A percentile compares a stretch with the other conserved stretches of the same genome.
Conservation (phyloP, 208 protist genomes). For the Lotmaria passim region DNA sequence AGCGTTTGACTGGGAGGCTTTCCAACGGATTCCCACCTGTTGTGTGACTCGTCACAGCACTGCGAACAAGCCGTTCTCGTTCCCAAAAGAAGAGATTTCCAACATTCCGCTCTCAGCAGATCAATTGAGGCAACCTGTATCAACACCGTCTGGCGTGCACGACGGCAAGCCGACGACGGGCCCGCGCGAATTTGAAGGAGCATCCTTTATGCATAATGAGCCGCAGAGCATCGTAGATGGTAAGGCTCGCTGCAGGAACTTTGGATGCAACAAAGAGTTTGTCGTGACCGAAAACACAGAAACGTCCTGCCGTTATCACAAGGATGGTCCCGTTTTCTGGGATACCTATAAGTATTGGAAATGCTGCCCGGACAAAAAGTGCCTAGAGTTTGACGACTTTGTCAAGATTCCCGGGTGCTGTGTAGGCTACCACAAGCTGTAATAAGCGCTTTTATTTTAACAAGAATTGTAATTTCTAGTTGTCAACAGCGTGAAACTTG, state of each 20-base stretch:
- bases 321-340: conserved; percentile 82
- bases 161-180: conserved; percentile 43
- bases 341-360: conserved; percentile 92
- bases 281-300: conserved; percentile 75
- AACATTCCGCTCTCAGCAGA: conserved; percentile 54
- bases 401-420: conserved; percentile 83
- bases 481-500: no score
- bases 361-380: conserved; percentile 85
- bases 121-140: conserved; percentile 28
- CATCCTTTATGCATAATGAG: conserved; percentile 30
- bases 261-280: conserved; percentile 79
- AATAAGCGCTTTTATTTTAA: conserved; percentile 1
- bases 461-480: neutral
- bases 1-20: conserved; percentile 85
- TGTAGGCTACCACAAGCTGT: conserved; percentile 69
- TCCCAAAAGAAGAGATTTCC: conserved; percentile 44
- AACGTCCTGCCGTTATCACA: conserved; percentile 71
- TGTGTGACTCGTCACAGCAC: conserved; percentile 56
- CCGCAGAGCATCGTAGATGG: conserved; percentile 79
- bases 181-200: conserved; percentile 83
- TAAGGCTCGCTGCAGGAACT: conserved; percentile 82
- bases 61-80: conserved; percentile 52
- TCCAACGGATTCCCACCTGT: conserved; percentile 76
- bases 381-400: conserved; percentile 88
- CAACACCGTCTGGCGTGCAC: neutral